These are phyloP conservation scores for Rosa rugosa DNA, from an alignment of 306 rosid genomes.

Conservation along the genomic window DNA sequence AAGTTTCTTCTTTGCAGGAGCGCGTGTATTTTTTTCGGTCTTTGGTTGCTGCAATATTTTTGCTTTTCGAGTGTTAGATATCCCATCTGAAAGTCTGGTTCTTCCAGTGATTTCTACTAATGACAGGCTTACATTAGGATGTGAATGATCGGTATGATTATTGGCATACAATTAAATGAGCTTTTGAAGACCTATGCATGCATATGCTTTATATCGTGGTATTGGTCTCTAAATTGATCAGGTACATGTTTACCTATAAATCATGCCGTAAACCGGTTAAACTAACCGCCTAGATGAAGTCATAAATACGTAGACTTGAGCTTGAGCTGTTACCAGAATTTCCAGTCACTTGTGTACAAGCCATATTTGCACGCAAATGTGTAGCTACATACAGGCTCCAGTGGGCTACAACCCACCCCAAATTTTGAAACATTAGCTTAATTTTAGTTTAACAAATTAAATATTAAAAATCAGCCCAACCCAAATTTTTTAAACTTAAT, in stretches of 20 bases:
- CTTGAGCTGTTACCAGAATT: too few species aligned
- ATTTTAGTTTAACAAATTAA: too few species aligned
- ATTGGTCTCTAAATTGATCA: neutral
- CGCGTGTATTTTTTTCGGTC: constrained; percentile 89
- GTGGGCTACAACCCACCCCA: too few species aligned
- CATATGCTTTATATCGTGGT: neutral
- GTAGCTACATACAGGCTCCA: too few species aligned
- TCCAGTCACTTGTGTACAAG: too few species aligned
- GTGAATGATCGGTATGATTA: constrained; percentile 79
- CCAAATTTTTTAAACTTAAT: too few species aligned
- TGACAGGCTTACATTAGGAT: constrained; percentile 94
- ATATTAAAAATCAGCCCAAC: too few species aligned
- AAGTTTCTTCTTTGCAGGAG: constrained; percentile 98
- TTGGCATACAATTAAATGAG: constrained; percentile 5
- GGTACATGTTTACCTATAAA: neutral
- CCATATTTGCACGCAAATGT: too few species aligned
- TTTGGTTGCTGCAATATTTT: constrained; percentile 95
- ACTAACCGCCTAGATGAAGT: too few species aligned
- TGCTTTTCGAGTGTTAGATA: constrained; percentile 93
- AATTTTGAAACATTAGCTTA: too few species aligned
- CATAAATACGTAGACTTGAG: too few species aligned
- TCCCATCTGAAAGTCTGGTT: constrained; percentile 83
- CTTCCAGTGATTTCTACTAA: constrained; percentile 94
- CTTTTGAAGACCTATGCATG: neutral
- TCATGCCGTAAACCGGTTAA: too few species aligned